These are phyloP conservation scores for Colletotrichum brevisporum DNA, from an alignment of 2,329 filamentous ascomycete species.

Conservation along the genomic window DNA sequence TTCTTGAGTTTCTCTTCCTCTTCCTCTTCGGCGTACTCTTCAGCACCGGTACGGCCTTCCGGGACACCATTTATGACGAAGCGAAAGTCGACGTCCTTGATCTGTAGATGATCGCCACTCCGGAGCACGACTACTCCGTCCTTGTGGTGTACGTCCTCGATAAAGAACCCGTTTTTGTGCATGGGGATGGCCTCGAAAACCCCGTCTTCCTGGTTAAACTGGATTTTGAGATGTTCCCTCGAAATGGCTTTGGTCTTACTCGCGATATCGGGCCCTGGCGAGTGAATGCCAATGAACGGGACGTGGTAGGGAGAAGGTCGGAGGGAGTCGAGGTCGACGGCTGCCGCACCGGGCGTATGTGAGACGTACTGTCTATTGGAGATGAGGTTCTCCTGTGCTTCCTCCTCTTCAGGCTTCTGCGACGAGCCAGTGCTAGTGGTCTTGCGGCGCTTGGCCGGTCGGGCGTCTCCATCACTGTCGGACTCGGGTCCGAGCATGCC, in stretches of 20 bases:
- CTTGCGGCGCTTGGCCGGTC: conserved; percentile 63
- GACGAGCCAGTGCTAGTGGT: conserved; percentile 60
- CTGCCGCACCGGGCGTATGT: conserved; percentile 71
- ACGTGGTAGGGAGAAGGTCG: conserved; percentile 73
- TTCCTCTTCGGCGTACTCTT: conserved; percentile 67
- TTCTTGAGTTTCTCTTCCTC: conserved; percentile 61
- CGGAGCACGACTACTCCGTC: conserved; percentile 70
- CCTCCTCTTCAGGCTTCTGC: conserved; percentile 55
- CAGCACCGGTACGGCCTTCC: conserved; percentile 69
- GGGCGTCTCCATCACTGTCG: conserved; percentile 65
- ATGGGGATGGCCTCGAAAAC: conserved; percentile 75
- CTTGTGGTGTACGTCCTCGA: conserved; percentile 72
- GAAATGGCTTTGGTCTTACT: conserved; percentile 80
- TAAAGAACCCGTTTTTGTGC: conserved; percentile 78
- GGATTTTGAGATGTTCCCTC: conserved; percentile 79
- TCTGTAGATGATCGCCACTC: conserved; percentile 77
- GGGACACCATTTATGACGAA: conserved; percentile 79
- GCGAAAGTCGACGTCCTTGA: conserved; percentile 77
- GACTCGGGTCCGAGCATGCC: conserved; percentile 77
- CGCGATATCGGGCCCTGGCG: conserved; percentile 72
- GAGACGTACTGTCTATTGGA: conserved; percentile 73
- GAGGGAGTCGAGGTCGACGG: conserved; percentile 71
- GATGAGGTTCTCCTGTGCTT: conserved; percentile 62
- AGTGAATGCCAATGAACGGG: conserved; percentile 80
- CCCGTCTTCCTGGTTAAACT: conserved; percentile 74